Conservation (phyloP, 768 basidiomycete species). For the Cubamyces sp. region DNA sequence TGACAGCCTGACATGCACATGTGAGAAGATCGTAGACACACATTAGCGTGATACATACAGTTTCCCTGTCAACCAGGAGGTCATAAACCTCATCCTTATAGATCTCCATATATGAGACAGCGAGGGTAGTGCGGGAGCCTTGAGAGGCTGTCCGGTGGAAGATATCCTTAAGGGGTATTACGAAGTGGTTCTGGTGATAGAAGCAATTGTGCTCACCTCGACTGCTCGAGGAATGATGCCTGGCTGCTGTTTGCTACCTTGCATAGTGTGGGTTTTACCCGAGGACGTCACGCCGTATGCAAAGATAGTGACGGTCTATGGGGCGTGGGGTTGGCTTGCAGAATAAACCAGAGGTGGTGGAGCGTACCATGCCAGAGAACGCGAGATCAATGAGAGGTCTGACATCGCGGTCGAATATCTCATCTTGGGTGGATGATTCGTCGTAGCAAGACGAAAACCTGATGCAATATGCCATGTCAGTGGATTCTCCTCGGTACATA, state of each 20-base stretch:
- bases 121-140: constrained; percentile 47
- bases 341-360: neutral
- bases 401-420: constrained; percentile 79
- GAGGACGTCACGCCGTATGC: constrained; percentile 92
- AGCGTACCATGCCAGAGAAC: constrained; percentile 71
- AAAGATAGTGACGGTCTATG: constrained; percentile 82
- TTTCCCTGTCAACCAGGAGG: constrained; percentile 73
- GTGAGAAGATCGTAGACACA: neutral
- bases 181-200: neutral
- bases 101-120: constrained; percentile 85
- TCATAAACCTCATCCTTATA: constrained; percentile 93
- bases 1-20: constrained; percentile 45
- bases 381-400: constrained; percentile 78
- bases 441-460: constrained; percentile 82
- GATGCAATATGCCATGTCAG: neutral
- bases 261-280: constrained; percentile 94
- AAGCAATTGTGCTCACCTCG: constrained; percentile 46
- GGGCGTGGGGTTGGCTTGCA: neutral
- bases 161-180: constrained; percentile 11
- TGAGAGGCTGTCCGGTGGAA: constrained; percentile 5
- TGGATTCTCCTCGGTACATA: neutral
- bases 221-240: constrained; percentile 87
- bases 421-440: constrained; percentile 67
- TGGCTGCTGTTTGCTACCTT: constrained; percentile 72
- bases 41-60: constrained; percentile 43